Evolutionary conservation across 1,284 basidiomycete genomes (phyloP).

Genomic region (Papiliotrema terrestris): DNA sequence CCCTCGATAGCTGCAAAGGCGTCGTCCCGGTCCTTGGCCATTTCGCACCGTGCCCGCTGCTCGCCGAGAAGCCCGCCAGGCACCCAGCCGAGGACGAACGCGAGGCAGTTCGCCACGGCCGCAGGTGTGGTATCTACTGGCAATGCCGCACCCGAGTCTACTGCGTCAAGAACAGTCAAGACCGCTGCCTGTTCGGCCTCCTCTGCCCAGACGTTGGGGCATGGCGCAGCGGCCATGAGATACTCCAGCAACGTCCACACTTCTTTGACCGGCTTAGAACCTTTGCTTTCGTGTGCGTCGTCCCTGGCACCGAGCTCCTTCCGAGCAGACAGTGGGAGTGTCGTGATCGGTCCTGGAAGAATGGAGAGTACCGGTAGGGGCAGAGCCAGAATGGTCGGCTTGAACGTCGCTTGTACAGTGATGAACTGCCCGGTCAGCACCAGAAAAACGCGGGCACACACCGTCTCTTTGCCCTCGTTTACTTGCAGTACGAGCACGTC

Average conservation of each 20-base stretch:
- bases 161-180: conserved; percentile 19
- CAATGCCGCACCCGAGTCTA: neutral
- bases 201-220: conserved; percentile 19
- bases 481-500: conserved; percentile 43
- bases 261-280: conserved; percentile 28
- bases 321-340: conserved; percentile 20
- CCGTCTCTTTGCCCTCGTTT: conserved; percentile 34
- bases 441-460: conserved; percentile 8
- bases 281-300: neutral
- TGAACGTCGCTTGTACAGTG: conserved; percentile 32
- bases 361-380: conserved; percentile 27
- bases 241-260: conserved; percentile 40
- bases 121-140: neutral
- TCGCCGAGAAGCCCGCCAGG: conserved; percentile 25
- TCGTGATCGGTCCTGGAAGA: conserved; percentile 21
- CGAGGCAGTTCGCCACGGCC: conserved; percentile 15
- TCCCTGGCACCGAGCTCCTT: conserved; percentile 15
- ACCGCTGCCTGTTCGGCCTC: conserved; percentile 9
- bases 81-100: conserved; percentile 28
- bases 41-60: conserved; percentile 11
- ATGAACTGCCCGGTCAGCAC: conserved; percentile 25
- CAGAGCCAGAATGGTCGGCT: conserved; percentile 29
- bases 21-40: conserved; percentile 27
- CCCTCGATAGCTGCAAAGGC: conserved; percentile 40
- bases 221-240: conserved; percentile 30